Conservation (phyloP, 2,329 filamentous ascomycete species). For the Phaeosphaeria sp. region DNA sequence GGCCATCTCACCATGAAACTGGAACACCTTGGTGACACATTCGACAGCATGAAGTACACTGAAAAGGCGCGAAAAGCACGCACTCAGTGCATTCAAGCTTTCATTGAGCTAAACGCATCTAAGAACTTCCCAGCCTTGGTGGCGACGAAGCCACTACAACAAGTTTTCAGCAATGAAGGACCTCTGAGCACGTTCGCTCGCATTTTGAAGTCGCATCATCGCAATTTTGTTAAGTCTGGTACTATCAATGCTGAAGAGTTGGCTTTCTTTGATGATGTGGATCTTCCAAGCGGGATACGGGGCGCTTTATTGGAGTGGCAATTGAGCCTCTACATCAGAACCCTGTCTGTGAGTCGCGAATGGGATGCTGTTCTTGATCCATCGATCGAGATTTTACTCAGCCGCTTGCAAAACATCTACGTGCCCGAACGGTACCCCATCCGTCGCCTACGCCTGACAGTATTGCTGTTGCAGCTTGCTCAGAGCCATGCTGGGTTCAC, state of each 20-base stretch:
- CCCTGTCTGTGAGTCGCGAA: slow-evolving; percentile 36
- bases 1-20: slow-evolving; percentile 69
- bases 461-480: slow-evolving; percentile 46
- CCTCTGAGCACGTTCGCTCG: slow-evolving; percentile 63
- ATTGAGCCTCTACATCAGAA: slow-evolving; percentile 39
- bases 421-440: slow-evolving; percentile 35
- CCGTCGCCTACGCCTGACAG: slow-evolving; percentile 34
- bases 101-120: slow-evolving; percentile 57
- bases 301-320: slow-evolving; percentile 54
- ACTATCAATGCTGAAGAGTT: slow-evolving; percentile 60
- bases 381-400: slow-evolving; percentile 28
- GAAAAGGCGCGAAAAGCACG: slow-evolving; percentile 67
- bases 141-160: slow-evolving; percentile 56
- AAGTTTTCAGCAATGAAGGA: slow-evolving; percentile 61
- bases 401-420: slow-evolving; percentile 39
- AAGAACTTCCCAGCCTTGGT: slow-evolving; percentile 65
- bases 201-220: slow-evolving; percentile 65
- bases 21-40: slow-evolving; percentile 69
- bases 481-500: slow-evolving; percentile 68
- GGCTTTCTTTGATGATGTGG: slow-evolving; percentile 44
- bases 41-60: slow-evolving; percentile 59
- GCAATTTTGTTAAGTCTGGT: slow-evolving; percentile 53
- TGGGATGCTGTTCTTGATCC: slow-evolving; percentile 35
- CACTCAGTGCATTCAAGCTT: slow-evolving; percentile 65
- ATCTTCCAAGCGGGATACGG: slow-evolving; percentile 34